Evolutionary conservation across 2,329 filamentous ascomycete genomes (phyloP).

Genomic region (Neofusicoccum sp.): DNA sequence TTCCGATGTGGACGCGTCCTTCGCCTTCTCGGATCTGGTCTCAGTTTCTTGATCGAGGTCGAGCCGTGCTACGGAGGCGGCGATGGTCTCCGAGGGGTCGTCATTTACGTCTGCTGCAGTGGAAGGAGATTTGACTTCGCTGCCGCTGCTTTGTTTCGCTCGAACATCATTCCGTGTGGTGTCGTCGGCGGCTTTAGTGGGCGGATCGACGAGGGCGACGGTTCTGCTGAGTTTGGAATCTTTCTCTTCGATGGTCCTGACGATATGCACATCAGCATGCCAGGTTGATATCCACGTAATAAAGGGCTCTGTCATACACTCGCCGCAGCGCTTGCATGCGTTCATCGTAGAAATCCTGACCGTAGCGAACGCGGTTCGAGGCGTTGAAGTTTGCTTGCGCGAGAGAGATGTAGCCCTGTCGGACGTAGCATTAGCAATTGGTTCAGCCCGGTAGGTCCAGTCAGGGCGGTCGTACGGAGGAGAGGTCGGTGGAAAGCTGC

Average conservation of each 20-base stretch:
- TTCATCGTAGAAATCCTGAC: slow-evolving; percentile 71
- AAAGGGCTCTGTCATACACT: slow-evolving; percentile 40
- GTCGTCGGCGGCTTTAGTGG: not conserved
- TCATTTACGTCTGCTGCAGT: not conserved
- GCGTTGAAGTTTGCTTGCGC: slow-evolving; percentile 76
- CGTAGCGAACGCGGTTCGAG: slow-evolving; percentile 66
- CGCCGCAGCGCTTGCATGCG: slow-evolving; percentile 66
- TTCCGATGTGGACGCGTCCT: not conserved
- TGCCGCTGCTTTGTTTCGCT: no score
- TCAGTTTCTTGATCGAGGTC: not conserved
- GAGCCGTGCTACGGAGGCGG: not conserved
- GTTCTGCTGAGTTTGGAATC: not conserved
- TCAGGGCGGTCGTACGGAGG: slow-evolving; percentile 46
- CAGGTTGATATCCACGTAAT: slow-evolving; percentile 21
- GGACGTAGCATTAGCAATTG: not conserved
- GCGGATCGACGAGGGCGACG: not conserved
- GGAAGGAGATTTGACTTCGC: no score
- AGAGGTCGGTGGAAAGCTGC: slow-evolving; percentile 57
- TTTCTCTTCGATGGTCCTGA: slow-evolving; percentile 3
- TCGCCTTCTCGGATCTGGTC: no score
- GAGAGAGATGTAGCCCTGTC: slow-evolving; percentile 54
- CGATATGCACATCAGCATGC: slow-evolving; percentile 29
- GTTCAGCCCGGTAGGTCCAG: not conserved
- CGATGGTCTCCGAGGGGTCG: not conserved
- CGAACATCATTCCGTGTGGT: not conserved